phyloP scores from a whole-genome alignment of 331 rosid species.

The Quercus phellos region DNA sequence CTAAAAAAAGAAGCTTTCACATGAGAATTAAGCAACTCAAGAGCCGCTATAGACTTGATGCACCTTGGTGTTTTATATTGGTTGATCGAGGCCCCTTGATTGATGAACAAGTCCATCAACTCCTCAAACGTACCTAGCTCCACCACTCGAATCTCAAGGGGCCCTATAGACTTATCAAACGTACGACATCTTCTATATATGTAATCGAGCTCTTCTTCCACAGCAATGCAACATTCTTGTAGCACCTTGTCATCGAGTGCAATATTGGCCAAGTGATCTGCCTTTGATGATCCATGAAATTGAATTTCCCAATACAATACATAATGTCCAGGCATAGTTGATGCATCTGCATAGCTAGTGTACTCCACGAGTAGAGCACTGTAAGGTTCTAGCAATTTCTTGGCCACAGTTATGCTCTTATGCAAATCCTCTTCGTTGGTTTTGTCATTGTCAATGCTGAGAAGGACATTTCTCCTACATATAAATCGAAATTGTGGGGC shows the following conservation, averaged over 20 bases:
- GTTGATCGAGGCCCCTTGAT: conserved; percentile 77
- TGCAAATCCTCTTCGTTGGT: conserved; percentile 82
- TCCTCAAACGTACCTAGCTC: conserved; percentile 68
- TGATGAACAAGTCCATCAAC: conserved; percentile 74
- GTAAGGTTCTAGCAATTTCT: conserved; percentile 54
- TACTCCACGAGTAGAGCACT: conserved; percentile 67
- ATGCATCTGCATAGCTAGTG: conserved; percentile 74
- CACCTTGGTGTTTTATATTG: conserved; percentile 92
- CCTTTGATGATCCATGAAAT: conserved; percentile 21
- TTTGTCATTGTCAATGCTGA: conserved; percentile 80
- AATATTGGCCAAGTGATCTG: neutral
- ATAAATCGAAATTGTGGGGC: conserved; percentile 84
- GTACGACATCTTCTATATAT: conserved; percentile 61
- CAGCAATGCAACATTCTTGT: conserved; percentile 69
- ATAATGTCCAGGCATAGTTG: conserved; percentile 72
- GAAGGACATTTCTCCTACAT: conserved; percentile 71
- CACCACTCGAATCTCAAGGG: conserved; percentile 85
- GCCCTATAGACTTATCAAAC: conserved; percentile 63
- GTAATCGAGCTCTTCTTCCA: conserved; percentile 77
- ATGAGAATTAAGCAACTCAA: conserved; percentile 59
- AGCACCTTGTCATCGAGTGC: conserved; percentile 36
- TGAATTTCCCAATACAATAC: conserved; percentile 82
- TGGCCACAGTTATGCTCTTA: conserved; percentile 55
- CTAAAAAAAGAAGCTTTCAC: conserved; percentile 63
- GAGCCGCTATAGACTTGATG: conserved; percentile 59